Evolutionary conservation across 208 protist genomes (phyloP), one percentile per base, ranked within the genome.

Genomic region (Borovskyia barvae): DNA sequence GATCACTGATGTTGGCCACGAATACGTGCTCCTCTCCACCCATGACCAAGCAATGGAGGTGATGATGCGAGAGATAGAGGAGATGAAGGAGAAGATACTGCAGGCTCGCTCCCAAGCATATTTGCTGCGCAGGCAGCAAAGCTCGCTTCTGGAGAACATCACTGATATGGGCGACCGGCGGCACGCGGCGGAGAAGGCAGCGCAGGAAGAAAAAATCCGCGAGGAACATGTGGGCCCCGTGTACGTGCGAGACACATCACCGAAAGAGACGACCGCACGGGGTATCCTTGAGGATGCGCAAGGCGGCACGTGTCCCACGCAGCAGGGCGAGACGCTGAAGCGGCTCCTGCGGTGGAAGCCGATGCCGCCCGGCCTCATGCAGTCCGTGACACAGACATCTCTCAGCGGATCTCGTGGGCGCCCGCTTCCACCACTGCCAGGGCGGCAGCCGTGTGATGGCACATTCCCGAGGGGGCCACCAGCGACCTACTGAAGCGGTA

Each of bases 1-100:
- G 45, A 87, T 85, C 25, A 37, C 78, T 28, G 75, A 84, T 45
- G 42, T 79, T 19, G 68, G 54, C 9, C 50, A 69, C 41, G 80
- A 90, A 63, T 71, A 89, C 40, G 69, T 85, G 39, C 79, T 85
- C 15, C 61, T 93, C 32, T 95, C 86, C n/a, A 93, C 85, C 15
- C 85, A 93, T 54, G 89, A 93, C 61, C 86, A 95, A 68, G 79
- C 65, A 55, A 93, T 95, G 82, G 85, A 95, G 70, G 71, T 85
- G 54, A 80, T 90, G 70, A 59, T 88, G 56, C 86, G 86, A 12
- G 89, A 93, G 52, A 89, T 93, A 59, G 86, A 92, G 24, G 62
- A 47, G 12, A 88, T 75, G 14, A 76, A 80, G 19, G 75, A 87
- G 52, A 59, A 87, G 45, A 75, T 91, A 22, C 57, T 79, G 9